Evolutionary conservation across 2,329 filamentous ascomycete genomes (phyloP), one percentile per base, ranked within the genome.

Genomic region (Fusarium abutilonis): DNA sequence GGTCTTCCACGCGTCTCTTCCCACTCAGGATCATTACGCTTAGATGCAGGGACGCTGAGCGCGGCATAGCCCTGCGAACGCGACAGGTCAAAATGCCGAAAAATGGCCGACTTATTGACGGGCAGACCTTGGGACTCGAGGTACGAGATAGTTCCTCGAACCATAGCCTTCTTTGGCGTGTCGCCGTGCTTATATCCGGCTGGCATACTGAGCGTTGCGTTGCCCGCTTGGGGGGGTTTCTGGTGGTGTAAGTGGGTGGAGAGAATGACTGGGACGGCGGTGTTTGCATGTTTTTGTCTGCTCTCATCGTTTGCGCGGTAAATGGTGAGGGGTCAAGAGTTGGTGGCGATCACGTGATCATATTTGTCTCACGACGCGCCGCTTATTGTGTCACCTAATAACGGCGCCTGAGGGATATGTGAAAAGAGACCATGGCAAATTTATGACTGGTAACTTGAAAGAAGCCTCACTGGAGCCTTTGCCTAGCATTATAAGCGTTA

Each of bases 21-120:
- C 74, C 75, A 77, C 58, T 74, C 75, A 3, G 75, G 75, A 46
- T 77, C 74, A 45, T 75, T 73, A 32, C 74, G 70, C 63, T 72
- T 71, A 32, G 73, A 71, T 8, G 73, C 66, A 9, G 73, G 70
- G 17, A 70, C 62, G 58, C 62, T 76, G n/a, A 77, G 62, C 2
- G 75, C 75, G 29, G 74, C 72, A 50, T 77, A 77, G 32, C 75
- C 75, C 53, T 77, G 75, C 3, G 75, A 76, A 0, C 75, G 74
- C 28, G 75, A 75, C 13, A 77, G 69, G 17, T 73, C 73, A 66
- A 77, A 77, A 60, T 77, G 75, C 29, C 74, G 70, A 57, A 77
- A 77, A 56, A 77, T 76, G 67, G 75, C 74, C 29, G 73, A 73
- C 65, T 77, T 77, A 70, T 77, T 77, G 48, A 77, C 74, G 3